Base-by-base conservation (phyloP, 2,329 filamentous ascomycete species). In the Diaporthe caulivora region DNA sequence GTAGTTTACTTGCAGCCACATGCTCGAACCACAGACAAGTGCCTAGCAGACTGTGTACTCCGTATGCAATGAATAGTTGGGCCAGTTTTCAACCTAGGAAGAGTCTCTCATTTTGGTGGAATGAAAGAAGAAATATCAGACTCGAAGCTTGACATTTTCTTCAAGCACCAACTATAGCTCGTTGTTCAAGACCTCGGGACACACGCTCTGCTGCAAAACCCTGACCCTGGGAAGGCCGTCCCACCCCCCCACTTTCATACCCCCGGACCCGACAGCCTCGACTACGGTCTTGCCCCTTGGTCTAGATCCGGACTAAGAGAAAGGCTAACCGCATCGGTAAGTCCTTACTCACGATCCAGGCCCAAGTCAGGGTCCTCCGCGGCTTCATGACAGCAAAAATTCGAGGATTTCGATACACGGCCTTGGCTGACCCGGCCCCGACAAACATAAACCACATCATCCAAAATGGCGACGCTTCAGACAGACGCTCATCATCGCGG, bases 301-400 rank as follows among this genome's bases (percentile, higher is more conserved):
- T 26, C 62, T 53, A 67, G 47, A 53, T 18, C 62, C 26, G 3
- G n/a, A 17, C 62, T 51, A 67, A n/a, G 9, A 21, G 8, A 29
- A 8, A 15, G 24, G 47, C 62, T 67, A 67, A 29, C 62, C 62
- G n/a, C 5, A 53, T 67, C n/a, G 47, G 62, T 44, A 18, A 40
- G 13, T 53, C 62, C 62, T 53, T 65, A 65, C 47, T 65, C 62
- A 67, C 62, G 62, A 67, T 67, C 47, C 62, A 40, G 62, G 62
- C 47, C n/a, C 62, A n/a, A n/a, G 47, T 17, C 62, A 65, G 44
- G 60, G 60, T 51, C 44, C 60, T 65, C 29, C 37, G 49, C 29
- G 47, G 62, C 62, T 53, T 53, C 47, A 67, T 40, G 31, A 26
- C 47, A 53, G 47, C 17, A 67, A 67, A 67, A 53, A 67, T 26